phyloP scores from a whole-genome alignment of 2,329 filamentous ascomycete genomes.

The Sclerotinia nivalis region DNA sequence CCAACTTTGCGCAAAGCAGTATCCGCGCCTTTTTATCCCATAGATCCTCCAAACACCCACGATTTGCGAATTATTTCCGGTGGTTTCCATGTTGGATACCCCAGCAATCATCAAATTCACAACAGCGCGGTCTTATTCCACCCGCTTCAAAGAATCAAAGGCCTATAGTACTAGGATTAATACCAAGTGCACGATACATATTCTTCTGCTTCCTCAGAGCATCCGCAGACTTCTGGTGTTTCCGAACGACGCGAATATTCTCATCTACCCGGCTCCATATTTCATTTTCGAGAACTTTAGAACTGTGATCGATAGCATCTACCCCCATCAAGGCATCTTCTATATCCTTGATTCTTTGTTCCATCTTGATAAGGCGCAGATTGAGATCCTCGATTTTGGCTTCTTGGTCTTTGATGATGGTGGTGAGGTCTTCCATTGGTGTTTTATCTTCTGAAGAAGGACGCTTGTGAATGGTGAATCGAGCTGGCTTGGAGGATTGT shows the following conservation, averaged over 20 bases:
- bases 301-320: background rate
- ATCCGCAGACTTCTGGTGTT: background rate
- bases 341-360: background rate
- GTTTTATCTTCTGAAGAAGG: background rate
- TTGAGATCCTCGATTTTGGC: background rate
- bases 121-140: accelerated
- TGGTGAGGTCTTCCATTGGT: background rate
- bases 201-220: background rate
- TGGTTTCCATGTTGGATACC: background rate
- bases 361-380: background rate
- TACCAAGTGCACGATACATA: constrained; percentile 3
- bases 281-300: background rate
- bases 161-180: background rate
- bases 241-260: too few relatives aligned
- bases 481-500: background rate
- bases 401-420: background rate
- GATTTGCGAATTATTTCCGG: too few relatives aligned
- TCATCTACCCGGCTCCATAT: background rate
- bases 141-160: accelerated
- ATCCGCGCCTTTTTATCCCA: too few relatives aligned
- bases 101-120: background rate
- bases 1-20: background rate
- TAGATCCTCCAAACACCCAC: background rate
- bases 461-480: background rate
- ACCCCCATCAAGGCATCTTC: background rate